Conservation (phyloP, 306 rosid species). For the Trichosanthes cucumerina region DNA sequence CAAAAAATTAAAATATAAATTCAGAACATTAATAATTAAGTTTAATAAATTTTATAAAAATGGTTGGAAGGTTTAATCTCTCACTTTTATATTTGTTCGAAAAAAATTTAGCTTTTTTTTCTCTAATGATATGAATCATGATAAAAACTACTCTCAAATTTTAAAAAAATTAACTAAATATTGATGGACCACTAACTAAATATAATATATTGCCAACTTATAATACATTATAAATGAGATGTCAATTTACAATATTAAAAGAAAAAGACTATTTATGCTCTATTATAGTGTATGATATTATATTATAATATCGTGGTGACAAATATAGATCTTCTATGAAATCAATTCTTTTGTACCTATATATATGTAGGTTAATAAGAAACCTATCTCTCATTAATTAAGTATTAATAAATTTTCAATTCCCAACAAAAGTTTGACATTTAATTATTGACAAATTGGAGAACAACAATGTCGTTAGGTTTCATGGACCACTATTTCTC, state of each 20-base stretch:
- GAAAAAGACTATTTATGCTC: not conserved
- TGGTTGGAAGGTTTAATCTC: no score
- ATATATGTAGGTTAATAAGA: not conserved
- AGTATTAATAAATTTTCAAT: not conserved
- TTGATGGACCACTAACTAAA: not conserved
- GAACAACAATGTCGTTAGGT: not conserved
- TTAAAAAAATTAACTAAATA: not conserved
- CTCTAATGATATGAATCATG: not conserved
- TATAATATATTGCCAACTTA: not conserved
- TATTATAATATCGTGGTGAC: not conserved
- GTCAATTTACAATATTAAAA: not conserved
- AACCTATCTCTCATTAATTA: conserved; percentile 3
- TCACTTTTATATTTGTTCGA: no score
- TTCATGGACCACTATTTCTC: conserved; percentile 1
- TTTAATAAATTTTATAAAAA: no score
- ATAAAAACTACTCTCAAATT: not conserved
- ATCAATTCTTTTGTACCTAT: not conserved
- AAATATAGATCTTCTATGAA: not conserved
- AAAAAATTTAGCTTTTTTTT: no score
- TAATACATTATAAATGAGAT: not conserved
- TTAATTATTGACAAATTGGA: not conserved
- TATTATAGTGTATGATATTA: not conserved
- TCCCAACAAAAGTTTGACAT: not conserved
- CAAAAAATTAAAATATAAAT: no score
- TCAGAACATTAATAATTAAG: no score